Evolutionary conservation across 306 rosid species (phyloP).

Genomic region (Clitoria ternatea): DNA sequence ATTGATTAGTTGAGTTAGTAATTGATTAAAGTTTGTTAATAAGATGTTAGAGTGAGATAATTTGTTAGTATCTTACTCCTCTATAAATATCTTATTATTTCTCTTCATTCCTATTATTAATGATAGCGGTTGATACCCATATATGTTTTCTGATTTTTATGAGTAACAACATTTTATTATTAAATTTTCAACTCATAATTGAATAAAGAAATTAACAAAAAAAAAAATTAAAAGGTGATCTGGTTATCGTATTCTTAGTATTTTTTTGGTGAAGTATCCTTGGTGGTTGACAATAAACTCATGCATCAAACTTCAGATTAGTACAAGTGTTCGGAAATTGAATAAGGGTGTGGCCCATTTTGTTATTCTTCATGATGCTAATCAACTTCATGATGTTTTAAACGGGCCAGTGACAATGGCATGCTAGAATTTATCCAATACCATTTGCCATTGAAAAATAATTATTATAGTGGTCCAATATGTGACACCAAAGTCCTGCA

Average conservation of each 20-base stretch:
- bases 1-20: too few relatives aligned
- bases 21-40: too few relatives aligned
- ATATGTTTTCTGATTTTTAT: too few relatives aligned
- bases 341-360: slow-evolving; percentile 14
- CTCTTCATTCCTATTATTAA: too few relatives aligned
- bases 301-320: background rate
- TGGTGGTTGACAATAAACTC: background rate
- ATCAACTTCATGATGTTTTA: background rate
- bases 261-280: too few relatives aligned
- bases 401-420: background rate
- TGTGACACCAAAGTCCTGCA: background rate
- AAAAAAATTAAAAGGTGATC: background rate
- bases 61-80: too few relatives aligned
- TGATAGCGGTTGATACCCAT: too few relatives aligned
- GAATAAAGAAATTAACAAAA: background rate
- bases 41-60: too few relatives aligned
- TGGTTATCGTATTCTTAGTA: background rate
- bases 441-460: background rate
- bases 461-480: slow-evolving; percentile 21
- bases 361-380: background rate
- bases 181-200: too few relatives aligned
- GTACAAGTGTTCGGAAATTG: background rate
- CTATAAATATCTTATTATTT: too few relatives aligned
- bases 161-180: too few relatives aligned
- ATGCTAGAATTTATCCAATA: background rate